Evolutionary conservation across 768 basidiomycete species (phyloP), one percentile per base, ranked within the genome.

Genomic region (Tylopilus plumbeoviolaceoides): DNA sequence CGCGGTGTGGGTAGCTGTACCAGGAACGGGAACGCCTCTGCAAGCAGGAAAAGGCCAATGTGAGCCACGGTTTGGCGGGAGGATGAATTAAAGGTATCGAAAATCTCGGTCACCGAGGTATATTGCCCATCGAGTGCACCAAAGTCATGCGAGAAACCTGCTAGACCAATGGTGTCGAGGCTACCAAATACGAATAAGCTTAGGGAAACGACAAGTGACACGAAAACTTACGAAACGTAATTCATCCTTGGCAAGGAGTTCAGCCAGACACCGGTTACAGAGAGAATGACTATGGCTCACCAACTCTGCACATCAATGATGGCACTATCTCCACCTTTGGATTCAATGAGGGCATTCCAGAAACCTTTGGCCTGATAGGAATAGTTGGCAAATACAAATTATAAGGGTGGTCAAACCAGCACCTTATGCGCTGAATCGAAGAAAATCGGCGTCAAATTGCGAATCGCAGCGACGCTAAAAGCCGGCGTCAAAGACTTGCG

Each of bases 291-390:
- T 0, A 7, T 20, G 4, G 21, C 67, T 7, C 38, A 75, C 77
- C 80, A 81, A 40, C 59, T 65, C 53, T 81, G 76, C 12, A 81
- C 78, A 38, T 81, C 77, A 30, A 81, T 75, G 5, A 73, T 31
- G 0, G 68, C 63, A 25, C 69, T 65, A 20, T 48, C 48, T 1
- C 59, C 54, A 4, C 17, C 54, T 28, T 28, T 48, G 14, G 60
- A 45, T 35, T 67, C 64, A 1, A 72, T 54, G 18, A 61, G 38
- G 2, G 58, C 45, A 11, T 73, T 70, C 72, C 72, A 73, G 18
- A 50, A 45, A 0, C 58, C 52, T 62, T 70, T 72, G 7, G 55
- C 59, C 70, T 73, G 31, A 30, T 17, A 15, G 9, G 2, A 21
- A 20, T 44, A 18, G 2, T 11, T 18, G 7, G 21, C 30, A 7